These are phyloP conservation scores for Euclidium syriacum DNA, from an alignment of 345 rosid species.

Conservation along the genomic window DNA sequence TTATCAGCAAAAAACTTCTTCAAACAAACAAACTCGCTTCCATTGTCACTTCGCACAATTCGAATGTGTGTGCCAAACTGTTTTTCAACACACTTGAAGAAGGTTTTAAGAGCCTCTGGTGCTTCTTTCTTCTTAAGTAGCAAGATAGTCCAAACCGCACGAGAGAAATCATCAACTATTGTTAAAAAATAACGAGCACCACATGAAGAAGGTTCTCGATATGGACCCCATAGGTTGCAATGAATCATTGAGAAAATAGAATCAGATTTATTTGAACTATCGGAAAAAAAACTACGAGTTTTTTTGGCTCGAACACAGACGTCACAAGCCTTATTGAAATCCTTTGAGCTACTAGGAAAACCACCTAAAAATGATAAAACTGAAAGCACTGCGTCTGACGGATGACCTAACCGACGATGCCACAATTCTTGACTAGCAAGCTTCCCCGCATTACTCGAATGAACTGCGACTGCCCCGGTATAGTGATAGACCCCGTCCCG, in stretches of 20 bases:
- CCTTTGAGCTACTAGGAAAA: too few relatives aligned
- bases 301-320: neutral
- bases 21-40: neutral
- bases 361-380: too few relatives aligned
- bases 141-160: neutral
- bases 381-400: too few relatives aligned
- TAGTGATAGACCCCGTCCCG: too few relatives aligned
- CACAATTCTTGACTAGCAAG: too few relatives aligned
- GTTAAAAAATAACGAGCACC: neutral
- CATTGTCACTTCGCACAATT: neutral
- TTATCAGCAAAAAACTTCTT: neutral
- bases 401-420: too few relatives aligned
- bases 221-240: neutral
- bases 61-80: neutral
- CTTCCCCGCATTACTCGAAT: too few relatives aligned
- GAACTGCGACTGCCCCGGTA: too few relatives aligned
- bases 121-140: neutral
- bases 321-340: neutral
- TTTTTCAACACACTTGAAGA: rapidly evolving
- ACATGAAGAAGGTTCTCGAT: rapidly evolving
- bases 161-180: neutral
- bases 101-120: rapidly evolving
- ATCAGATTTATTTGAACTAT: neutral
- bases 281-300: neutral
- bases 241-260: neutral